Conservation (phyloP, 805 yeast genomes). For the Hanseniaspora mollemarum region DNA sequence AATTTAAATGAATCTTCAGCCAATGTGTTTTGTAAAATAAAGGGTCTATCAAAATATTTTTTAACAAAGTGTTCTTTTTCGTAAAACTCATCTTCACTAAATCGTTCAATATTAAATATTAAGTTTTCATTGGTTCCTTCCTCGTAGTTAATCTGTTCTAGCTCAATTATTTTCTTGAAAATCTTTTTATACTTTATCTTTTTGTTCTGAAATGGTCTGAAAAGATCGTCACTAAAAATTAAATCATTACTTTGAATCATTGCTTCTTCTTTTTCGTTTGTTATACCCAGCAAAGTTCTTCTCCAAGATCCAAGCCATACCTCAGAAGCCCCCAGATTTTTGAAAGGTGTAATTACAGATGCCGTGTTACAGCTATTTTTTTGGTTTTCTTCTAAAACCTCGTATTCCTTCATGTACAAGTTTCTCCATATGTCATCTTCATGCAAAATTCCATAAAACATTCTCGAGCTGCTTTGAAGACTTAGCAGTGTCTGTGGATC, state of each 20-base stretch:
- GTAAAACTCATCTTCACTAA: conserved; percentile 37
- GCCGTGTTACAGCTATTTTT: conserved; percentile 10
- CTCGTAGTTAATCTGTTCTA: conserved; percentile 31
- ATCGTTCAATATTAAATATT: conserved; percentile 39
- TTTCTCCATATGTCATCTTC: conserved; percentile 78
- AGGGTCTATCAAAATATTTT: conserved; percentile 46
- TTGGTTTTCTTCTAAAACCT: conserved; percentile 19
- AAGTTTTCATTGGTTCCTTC: conserved; percentile 21
- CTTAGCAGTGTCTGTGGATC: conserved; percentile 39
- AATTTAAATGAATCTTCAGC: conserved; percentile 20
- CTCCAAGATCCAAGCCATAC: conserved; percentile 80
- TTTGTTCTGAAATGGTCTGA: conserved; percentile 73
- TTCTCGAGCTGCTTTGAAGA: conserved; percentile 50
- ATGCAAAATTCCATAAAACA: conserved; percentile 58
- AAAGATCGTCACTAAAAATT: conserved; percentile 65
- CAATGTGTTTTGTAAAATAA: conserved; percentile 35
- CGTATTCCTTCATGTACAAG: conserved; percentile 34
- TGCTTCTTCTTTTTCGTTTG: conserved; percentile 33
- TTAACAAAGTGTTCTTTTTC: conserved; percentile 35
- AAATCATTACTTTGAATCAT: conserved; percentile 36
- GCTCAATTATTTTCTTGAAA: conserved; percentile 39
- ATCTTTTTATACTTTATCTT: conserved; percentile 48
- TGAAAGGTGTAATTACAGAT: conserved; percentile 23
- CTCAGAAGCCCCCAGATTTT: conserved; percentile 19
- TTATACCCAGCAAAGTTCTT: conserved; percentile 39